phyloP scores from a whole-genome alignment of 176 grass and related monocot genomes.

The Alloteropsis semialata region DNA sequence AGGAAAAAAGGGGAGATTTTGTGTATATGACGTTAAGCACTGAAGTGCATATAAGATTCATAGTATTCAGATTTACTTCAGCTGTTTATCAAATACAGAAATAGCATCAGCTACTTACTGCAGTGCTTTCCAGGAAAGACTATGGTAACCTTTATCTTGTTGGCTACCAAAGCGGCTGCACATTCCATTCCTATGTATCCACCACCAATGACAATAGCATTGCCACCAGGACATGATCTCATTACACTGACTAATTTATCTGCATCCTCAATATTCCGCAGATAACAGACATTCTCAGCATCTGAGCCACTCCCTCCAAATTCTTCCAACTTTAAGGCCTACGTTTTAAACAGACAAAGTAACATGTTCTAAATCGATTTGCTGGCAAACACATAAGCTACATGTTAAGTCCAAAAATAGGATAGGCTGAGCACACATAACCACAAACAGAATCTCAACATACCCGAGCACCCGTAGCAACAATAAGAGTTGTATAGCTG shows the following conservation, averaged over 20 bases:
- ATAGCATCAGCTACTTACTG: slow-evolving; percentile 56
- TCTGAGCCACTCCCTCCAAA: slow-evolving; percentile 50
- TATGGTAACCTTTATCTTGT: slow-evolving; percentile 77
- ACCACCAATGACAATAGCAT: slow-evolving; percentile 73
- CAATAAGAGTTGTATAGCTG: slow-evolving; percentile 71
- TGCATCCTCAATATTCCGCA: slow-evolving; percentile 35
- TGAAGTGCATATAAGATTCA: neutral
- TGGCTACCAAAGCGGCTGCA: slow-evolving; percentile 68
- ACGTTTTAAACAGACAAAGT: neutral
- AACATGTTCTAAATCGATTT: neutral
- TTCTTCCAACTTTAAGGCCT: slow-evolving; percentile 84
- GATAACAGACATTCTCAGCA: slow-evolving; percentile 66
- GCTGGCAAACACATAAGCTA: neutral
- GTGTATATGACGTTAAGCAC: neutral
- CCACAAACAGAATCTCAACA: neutral
- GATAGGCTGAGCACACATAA: neutral
- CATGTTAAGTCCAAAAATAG: neutral
- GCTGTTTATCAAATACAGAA: neutral
- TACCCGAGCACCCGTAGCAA: slow-evolving; percentile 89
- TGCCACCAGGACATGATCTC: slow-evolving; percentile 49
- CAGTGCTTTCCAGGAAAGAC: slow-evolving; percentile 81
- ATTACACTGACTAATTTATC: slow-evolving; percentile 59
- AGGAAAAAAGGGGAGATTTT: neutral
- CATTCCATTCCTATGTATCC: slow-evolving; percentile 98
- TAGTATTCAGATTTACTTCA: neutral